Base-by-base conservation (phyloP, 225 moss, liverwort and hornwort genomes). In the Thuidium tamariscinum region DNA sequence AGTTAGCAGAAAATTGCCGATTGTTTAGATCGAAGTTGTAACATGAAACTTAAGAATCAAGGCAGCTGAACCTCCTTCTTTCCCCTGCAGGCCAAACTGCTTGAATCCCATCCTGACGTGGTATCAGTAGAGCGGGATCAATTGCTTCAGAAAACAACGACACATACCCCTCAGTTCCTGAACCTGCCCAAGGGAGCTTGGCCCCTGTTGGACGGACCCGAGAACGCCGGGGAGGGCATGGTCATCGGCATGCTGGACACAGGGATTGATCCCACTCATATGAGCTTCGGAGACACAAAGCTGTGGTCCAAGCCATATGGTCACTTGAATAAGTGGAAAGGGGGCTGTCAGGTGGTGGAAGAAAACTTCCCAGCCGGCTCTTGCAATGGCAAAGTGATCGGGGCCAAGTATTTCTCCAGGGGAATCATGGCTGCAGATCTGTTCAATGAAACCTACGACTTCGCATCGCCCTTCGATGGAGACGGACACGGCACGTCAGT, bases 201-300 rank as follows among this genome's bases (percentile, higher is more conserved):
- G 97, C 91, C 89, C 19, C n/a, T 92, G 49, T 75, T 92, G 65
- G 91, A 91, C 77, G 97, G 97, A 65, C 59, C 88, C 26, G 92
- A 94, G 61, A 92, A 95, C 49, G 97, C 97, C 11, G 97, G 97
- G 60, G 97, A 98, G 81, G 91, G 93, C 64, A 86, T 98, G 73
- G 93, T 98, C 23, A 95, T 98, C 80, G 97, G 96, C 67, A 96
- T 98, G 95, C 68, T 98, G 69, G 97, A 98, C 77, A 96, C 97
- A 8, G 97, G 97, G 15, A 96, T 98, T 77, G 91, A 95, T 73
- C 97, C 97, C 61, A 39, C 84, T 87, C 97, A 98, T 51, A 72
- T 85, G 60, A 98, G 97, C 82, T 98, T 98, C 77, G 78, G 87
- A 52, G 89, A 91, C 89, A 83, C 30, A 37, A 91, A 78, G 75